phyloP scores from a whole-genome alignment of 768 basidiomycete genomes.

The Amanita rimosa region DNA sequence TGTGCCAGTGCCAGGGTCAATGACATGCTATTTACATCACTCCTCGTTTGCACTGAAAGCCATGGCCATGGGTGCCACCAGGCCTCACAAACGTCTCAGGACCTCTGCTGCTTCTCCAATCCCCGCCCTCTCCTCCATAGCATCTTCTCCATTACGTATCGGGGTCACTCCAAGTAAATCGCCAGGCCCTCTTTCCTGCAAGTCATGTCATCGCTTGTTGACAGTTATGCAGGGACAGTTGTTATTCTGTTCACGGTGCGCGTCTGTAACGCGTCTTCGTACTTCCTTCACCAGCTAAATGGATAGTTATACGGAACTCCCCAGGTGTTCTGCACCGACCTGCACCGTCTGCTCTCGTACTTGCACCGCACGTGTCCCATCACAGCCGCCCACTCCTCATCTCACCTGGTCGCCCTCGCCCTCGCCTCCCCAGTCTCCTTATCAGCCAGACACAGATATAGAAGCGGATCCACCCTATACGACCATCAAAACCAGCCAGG shows the following conservation, averaged over 20 bases:
- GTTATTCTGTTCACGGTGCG: constrained; percentile 7
- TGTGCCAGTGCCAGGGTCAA: not conserved
- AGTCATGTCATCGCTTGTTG: constrained; percentile 12
- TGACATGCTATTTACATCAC: constrained; percentile 2
- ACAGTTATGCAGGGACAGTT: not conserved
- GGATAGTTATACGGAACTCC: too few species aligned
- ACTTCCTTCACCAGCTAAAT: not conserved
- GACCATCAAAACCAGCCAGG: not conserved
- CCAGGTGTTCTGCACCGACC: constrained; percentile 27
- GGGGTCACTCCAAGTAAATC: not conserved
- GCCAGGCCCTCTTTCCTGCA: constrained; percentile 6
- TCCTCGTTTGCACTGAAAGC: not conserved
- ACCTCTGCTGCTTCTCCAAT: not conserved
- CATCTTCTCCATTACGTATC: not conserved
- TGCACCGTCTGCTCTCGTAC: constrained; percentile 35
- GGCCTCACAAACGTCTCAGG: constrained; percentile 5
- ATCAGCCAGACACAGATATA: constrained; percentile 17
- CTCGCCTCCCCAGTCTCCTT: constrained; percentile 18
- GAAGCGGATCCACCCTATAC: constrained; percentile 5
- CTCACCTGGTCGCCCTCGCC: constrained; percentile 26
- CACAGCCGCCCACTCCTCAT: constrained; percentile 26
- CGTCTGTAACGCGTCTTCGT: not conserved
- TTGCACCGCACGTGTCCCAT: constrained; percentile 24
- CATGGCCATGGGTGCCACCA: constrained; percentile 1
- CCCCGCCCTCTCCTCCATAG: not conserved